phyloP scores from a whole-genome alignment of 352 stramenopile species.

The Phytophthora ohioensis region DNA sequence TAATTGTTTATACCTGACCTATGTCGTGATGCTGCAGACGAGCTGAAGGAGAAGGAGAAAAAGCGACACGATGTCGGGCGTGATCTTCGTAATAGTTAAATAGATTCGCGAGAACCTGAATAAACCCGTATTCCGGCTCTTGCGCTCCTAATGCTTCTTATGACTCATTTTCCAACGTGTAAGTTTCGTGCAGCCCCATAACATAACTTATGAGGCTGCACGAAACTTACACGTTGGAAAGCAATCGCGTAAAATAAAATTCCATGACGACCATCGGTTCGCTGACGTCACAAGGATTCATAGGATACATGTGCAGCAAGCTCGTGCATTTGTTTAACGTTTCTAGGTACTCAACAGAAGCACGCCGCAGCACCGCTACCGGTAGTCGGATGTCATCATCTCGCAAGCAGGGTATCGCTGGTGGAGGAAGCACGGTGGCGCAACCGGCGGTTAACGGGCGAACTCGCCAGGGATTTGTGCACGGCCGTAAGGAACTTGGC shows the following conservation, averaged over 20 bases:
- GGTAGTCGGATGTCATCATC: constrained; percentile 20
- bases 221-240: too few relatives aligned
- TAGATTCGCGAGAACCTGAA: constrained; percentile 1
- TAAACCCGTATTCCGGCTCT: background rate
- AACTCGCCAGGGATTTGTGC: constrained; percentile 61
- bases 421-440: constrained; percentile 54
- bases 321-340: constrained; percentile 18
- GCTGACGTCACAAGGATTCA: constrained; percentile 13
- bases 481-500: constrained; percentile 61
- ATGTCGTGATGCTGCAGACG: constrained; percentile 40
- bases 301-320: constrained; percentile 4
- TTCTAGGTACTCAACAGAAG: constrained; percentile 16
- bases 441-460: constrained; percentile 41
- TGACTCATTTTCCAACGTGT: too few relatives aligned
- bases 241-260: too few relatives aligned
- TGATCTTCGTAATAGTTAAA: constrained; percentile 45
- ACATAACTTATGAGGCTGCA: too few relatives aligned
- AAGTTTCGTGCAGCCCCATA: too few relatives aligned
- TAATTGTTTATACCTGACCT: constrained; percentile 11
- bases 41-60: constrained; percentile 74
- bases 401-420: constrained; percentile 47
- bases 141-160: background rate
- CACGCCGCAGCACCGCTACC: background rate
- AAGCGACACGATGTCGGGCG: constrained; percentile 65
- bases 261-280: background rate